Base-by-base conservation (phyloP, 768 basidiomycete genomes). In the Pulveroboletus sp. region DNA sequence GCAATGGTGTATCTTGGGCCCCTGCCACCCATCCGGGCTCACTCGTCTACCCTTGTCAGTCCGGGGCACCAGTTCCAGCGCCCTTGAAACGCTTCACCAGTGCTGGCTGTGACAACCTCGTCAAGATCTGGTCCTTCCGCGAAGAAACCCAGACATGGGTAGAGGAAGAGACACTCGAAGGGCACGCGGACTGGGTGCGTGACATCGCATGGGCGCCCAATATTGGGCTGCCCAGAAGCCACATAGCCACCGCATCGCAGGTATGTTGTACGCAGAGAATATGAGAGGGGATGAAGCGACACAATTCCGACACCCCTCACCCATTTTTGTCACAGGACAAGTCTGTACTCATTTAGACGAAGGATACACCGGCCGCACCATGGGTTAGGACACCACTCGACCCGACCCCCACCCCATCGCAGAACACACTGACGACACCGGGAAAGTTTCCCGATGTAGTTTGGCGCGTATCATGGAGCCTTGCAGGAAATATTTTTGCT, bases 161-260 rank as follows among this genome's bases (percentile, higher is more conserved):
- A 13, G 90, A 92, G 59, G 94, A 93, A 65, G 93, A 95, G 60
- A 81, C 77, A 0, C 80, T 99, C 20, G 89, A 91, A 43, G 93
- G 92, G 0, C 95, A 99, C 68, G 80, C 86, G 0, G 95, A 99
- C 68, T 99, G 95, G 95, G 94, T 99, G 19, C 79, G 95, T 39
- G 95, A 98, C 65, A 94, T 97, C n/a, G 91, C 95, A 0, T 98
- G 94, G 93, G 94, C 94, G 1, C 95, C 96, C 0, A 96, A 92
- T 58, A 94, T 97, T 54, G 96, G 96, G 0, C 76, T 98, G 13
- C 92, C 95, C 1, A 80, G 93, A 53, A 88, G 85, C 63, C 97
- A 97, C 70, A 91, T 99, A 54, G 96, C 96, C 6, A 94, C 93
- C 2, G 93, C 93, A 0, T 93, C 91, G 0, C 94, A 96, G 73